These are phyloP conservation scores for Monosporozyma solicola DNA, from an alignment of 805 yeast species.

Conservation along the genomic window DNA sequence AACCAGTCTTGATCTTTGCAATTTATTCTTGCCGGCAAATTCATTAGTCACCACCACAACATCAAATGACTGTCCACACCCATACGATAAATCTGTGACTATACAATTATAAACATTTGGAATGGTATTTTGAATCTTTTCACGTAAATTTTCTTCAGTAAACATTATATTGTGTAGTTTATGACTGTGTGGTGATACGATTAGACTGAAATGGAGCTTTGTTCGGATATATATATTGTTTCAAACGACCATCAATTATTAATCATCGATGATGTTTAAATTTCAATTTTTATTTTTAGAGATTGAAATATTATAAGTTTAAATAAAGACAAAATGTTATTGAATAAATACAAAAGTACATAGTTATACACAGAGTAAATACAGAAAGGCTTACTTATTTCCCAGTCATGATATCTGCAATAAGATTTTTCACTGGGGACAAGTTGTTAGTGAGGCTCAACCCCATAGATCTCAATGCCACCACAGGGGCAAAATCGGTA, in stretches of 20 bases:
- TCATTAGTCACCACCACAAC: slow-evolving; percentile 69
- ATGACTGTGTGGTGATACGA: neutral
- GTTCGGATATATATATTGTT: neutral
- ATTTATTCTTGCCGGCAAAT: slow-evolving; percentile 74
- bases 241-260: neutral
- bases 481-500: slow-evolving; percentile 64
- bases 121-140: slow-evolving; percentile 18
- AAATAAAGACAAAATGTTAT: neutral
- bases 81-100: slow-evolving; percentile 52
- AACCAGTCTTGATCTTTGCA: slow-evolving; percentile 80
- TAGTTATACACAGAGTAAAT: neutral
- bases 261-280: neutral
- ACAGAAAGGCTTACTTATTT: neutral
- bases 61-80: slow-evolving; percentile 97
- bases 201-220: neutral
- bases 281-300: neutral
- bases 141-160: slow-evolving; percentile 19
- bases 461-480: slow-evolving; percentile 67
- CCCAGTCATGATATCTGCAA: slow-evolving; percentile 50
- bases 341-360: neutral
- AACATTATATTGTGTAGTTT: slow-evolving; percentile 4
- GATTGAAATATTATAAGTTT: neutral
- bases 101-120: slow-evolving; percentile 26
- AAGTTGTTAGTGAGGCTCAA: slow-evolving; percentile 57
- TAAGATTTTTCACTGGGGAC: slow-evolving; percentile 55